A percentile compares a stretch with the other conserved stretches of the same genome.
Conservation (phyloP, 129 eudicot species). For the Sambucus nigra region DNA sequence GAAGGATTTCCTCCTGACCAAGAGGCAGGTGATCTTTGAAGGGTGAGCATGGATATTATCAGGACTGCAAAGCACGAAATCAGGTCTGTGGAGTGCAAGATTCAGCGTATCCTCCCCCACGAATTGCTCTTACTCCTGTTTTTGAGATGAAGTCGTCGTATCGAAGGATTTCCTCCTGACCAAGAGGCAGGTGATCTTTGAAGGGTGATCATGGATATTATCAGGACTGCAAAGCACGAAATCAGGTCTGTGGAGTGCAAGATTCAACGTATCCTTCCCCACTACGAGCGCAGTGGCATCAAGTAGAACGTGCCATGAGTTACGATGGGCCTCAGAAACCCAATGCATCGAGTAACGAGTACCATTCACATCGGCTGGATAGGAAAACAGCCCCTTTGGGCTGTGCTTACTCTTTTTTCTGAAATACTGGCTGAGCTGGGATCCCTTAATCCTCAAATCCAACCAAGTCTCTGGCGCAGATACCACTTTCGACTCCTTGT, state of each 20-base stretch:
- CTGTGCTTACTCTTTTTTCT: slow-evolving; percentile 52
- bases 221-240: slow-evolving; percentile 60
- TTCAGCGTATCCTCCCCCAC: slow-evolving; percentile 52
- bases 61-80: slow-evolving; percentile 59
- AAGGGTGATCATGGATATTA: slow-evolving; percentile 31
- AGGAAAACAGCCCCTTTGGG: slow-evolving; percentile 60
- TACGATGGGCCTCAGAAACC: slow-evolving; percentile 73
- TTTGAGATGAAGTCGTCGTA: slow-evolving; percentile 15
- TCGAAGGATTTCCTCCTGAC: slow-evolving; percentile 50
- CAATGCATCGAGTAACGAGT: slow-evolving; percentile 72
- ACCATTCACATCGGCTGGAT: slow-evolving; percentile 51
- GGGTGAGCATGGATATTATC: slow-evolving; percentile 32
- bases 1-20: slow-evolving; percentile 49
- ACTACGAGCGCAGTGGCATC: slow-evolving; percentile 49
- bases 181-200: slow-evolving; percentile 60
- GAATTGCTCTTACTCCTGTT: slow-evolving; percentile 3
- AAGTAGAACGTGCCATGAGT: slow-evolving; percentile 68
- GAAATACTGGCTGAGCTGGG: slow-evolving; percentile 69
- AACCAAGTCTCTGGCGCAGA: slow-evolving; percentile 54
- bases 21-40: slow-evolving; percentile 60
- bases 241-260: slow-evolving; percentile 65
- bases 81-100: slow-evolving; percentile 62
- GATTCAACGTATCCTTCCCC: slow-evolving; percentile 52
- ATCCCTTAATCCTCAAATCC: slow-evolving; percentile 67
- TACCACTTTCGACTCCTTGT: slow-evolving; percentile 45